Conservation (phyloP, 495 filamentous ascomycete genomes). For the Bombardia bombarda region DNA sequence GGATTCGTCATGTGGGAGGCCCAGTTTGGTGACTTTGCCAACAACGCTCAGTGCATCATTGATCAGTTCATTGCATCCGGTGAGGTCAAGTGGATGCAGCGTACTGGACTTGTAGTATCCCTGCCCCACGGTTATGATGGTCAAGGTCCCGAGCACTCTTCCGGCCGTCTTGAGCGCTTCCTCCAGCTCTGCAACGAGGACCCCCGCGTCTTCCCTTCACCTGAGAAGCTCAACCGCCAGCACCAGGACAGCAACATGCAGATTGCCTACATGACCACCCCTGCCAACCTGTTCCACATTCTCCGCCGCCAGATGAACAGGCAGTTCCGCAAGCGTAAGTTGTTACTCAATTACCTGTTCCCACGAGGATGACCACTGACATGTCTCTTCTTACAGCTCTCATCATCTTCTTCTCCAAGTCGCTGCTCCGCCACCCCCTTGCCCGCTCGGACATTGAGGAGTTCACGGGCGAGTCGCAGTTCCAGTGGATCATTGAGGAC, state of each 20-base stretch:
- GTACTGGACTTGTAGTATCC: conserved; percentile 88
- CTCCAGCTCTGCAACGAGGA: conserved; percentile 98
- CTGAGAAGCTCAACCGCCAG: conserved; percentile 87
- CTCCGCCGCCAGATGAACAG: conserved; percentile 95
- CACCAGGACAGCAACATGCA: conserved; percentile 99
- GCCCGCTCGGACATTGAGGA: conserved; percentile 83
- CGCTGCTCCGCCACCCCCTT: conserved; percentile 83
- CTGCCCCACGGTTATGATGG: conserved; percentile 97
- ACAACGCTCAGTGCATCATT: conserved; percentile 97
- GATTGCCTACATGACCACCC: conserved; percentile 87
- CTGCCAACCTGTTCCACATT: conserved; percentile 93
- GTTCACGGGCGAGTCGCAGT: conserved; percentile 83
- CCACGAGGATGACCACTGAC: no score
- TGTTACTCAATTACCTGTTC: background rate
- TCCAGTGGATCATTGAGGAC: conserved; percentile 92
- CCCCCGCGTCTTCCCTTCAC: conserved; percentile 78
- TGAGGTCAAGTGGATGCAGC: conserved; percentile 97
- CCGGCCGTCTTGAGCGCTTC: conserved; percentile 93
- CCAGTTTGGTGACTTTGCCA: conserved; percentile 98
- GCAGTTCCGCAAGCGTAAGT: conserved; percentile 97
- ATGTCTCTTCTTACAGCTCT: conserved; percentile 58
- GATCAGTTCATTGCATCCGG: conserved; percentile 98
- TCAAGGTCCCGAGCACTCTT: conserved; percentile 97
- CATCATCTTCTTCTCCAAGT: conserved; percentile 95
- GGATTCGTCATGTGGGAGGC: conserved; percentile 99